Conservation (phyloP, 129 eudicot species). For the Kitagawia praeruptora region DNA sequence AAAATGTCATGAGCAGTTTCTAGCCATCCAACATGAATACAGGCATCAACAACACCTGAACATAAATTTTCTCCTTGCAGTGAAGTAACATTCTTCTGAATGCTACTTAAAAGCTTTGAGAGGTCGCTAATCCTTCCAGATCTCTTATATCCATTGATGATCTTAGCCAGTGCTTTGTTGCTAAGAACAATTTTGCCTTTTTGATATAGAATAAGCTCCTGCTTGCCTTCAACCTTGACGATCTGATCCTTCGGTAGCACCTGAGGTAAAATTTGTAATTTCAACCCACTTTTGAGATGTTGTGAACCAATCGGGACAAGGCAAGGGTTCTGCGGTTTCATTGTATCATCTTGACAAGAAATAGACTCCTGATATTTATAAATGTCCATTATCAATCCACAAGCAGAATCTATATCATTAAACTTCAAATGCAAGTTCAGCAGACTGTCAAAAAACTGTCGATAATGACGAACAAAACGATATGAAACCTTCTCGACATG, state of each 20-base stretch:
- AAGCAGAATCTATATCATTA: constrained; percentile 62
- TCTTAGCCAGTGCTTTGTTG: constrained; percentile 61
- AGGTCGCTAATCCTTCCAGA: constrained; percentile 42
- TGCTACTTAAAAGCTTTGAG: constrained; percentile 42
- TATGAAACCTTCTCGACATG: constrained; percentile 45
- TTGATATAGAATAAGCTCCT: constrained; percentile 36
- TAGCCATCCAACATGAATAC: constrained; percentile 71
- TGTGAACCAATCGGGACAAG: constrained; percentile 59
- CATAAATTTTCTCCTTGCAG: constrained; percentile 26
- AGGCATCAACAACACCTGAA: constrained; percentile 53
- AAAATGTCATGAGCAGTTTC: constrained; percentile 86
- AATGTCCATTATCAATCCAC: constrained; percentile 48
- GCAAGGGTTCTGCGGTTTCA: constrained; percentile 30
- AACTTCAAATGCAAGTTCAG: constrained; percentile 63
- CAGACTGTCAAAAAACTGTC: constrained; percentile 48
- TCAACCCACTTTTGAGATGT: constrained; percentile 51
- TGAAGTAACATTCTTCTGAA: constrained; percentile 21
- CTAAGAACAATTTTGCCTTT: constrained; percentile 44
- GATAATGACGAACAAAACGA: constrained; percentile 38
- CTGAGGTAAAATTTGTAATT: constrained; percentile 52
- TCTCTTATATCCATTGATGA: constrained; percentile 44
- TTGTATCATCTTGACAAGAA: constrained; percentile 12
- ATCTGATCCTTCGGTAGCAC: constrained; percentile 40
- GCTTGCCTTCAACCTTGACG: constrained; percentile 33
- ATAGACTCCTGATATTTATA: constrained; percentile 18